Evolutionary conservation across 2,329 filamentous ascomycete species (phyloP), one percentile per base, ranked within the genome.

Genomic region (Periconia sp.): DNA sequence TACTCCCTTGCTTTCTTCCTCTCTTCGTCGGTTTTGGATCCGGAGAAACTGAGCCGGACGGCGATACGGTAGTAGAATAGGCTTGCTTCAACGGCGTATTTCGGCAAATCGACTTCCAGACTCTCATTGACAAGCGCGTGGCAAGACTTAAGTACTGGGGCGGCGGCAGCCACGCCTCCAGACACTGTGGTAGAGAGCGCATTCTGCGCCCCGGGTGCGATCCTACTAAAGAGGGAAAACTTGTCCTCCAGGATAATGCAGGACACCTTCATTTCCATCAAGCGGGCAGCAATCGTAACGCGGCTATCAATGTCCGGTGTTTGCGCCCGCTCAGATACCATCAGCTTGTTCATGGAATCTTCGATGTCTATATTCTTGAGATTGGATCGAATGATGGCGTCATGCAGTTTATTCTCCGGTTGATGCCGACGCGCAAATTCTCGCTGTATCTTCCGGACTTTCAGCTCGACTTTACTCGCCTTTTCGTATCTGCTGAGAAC

Each of bases 361-460:
- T n/a, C n/a, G n/a, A n/a, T n/a, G n/a, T n/a, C n/a, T n/a, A n/a
- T n/a, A n/a, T n/a, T n/a, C n/a, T n/a, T n/a, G n/a, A n/a, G n/a
- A n/a, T n/a, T n/a, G 7, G 62, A 57, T 37, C 69, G 57, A 7
- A 72, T 30, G 1, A 58, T 72, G 15, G 76, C 74, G 41, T 76
- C 68, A 30, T 75, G 65, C n/a, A 78, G 72, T 47, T 73, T 77
- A 45, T 71, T 66, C 0, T 63, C 63, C 2, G 74, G 74, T 41
- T 77, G 69, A 46, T 77, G 63, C 41, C 68, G 66, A 14, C 65
- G 59, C 14, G 61, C 58, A 20, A 60, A 54, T 23, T 54, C 61
- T 2, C 35, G 44, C 15, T 60, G 55, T 20, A 76, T 70, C 0
- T 35, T 35, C 1, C 44, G 46, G 7, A 73, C 53, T 9, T 50